Evolutionary conservation across 306 rosid genomes (phyloP).

Genomic region (Pterocarpus santalinus): DNA sequence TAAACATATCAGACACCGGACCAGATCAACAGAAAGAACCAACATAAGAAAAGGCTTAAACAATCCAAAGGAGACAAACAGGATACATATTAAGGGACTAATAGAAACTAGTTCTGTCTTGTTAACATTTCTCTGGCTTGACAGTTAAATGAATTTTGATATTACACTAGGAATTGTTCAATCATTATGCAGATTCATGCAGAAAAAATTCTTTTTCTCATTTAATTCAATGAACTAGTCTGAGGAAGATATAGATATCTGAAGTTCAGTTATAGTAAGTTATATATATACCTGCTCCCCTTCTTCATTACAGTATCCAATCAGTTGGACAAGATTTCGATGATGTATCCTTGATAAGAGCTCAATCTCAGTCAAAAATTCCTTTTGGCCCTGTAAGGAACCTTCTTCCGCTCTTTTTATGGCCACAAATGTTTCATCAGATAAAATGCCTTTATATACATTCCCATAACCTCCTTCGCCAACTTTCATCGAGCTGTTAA

Average conservation of each 20-base stretch:
- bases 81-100: no score
- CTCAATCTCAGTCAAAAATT: slow-evolving; percentile 92
- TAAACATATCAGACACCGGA: no score
- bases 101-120: not conserved
- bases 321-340: slow-evolving; percentile 80
- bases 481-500: slow-evolving; percentile 64
- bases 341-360: slow-evolving; percentile 91
- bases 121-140: not conserved
- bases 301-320: slow-evolving; percentile 87
- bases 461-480: slow-evolving; percentile 98
- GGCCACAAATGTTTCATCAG: slow-evolving; percentile 72
- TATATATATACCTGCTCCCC: slow-evolving; percentile 72
- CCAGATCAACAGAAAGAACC: no score
- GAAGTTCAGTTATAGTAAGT: slow-evolving; percentile 23
- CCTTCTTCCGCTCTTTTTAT: slow-evolving; percentile 87
- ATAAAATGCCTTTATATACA: slow-evolving; percentile 84
- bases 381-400: slow-evolving; percentile 91
- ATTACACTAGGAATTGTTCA: not conserved
- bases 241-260: slow-evolving; percentile 20
- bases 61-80: no score
- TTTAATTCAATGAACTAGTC: slow-evolving; percentile 2
- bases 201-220: not conserved
- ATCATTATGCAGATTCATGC: slow-evolving; percentile 10
- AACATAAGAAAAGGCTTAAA: no score
- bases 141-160: slow-evolving; percentile 18